Percentiles rank a stretch among this genome's conserved stretches.
Evolutionary conservation across 139 green algal genomes (phyloP).

Genomic region (Parachlorella kessleri): DNA sequence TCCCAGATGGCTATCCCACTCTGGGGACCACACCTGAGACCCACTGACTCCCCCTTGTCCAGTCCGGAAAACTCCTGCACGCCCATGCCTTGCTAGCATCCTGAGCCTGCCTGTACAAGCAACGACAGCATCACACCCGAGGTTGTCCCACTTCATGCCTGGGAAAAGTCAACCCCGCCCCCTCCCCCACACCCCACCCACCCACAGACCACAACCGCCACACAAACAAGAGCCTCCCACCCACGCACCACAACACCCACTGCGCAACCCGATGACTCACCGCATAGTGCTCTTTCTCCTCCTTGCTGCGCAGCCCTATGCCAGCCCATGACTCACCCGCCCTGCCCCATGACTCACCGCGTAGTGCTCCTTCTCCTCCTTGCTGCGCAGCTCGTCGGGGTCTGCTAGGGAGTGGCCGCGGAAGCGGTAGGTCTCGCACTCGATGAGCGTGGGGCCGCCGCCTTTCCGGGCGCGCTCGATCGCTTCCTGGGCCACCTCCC

Average conservation of each 20-base stretch:
- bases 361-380: constrained; percentile 93
- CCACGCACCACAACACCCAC: not conserved
- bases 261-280: constrained; percentile 19
- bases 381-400: constrained; percentile 94
- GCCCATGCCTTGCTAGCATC: too few relatives aligned
- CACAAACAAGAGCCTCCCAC: too few relatives aligned
- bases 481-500: constrained; percentile 85
- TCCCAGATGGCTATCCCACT: too few relatives aligned
- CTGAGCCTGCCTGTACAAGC: too few relatives aligned
- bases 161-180: not conserved
- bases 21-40: too few relatives aligned
- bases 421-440: constrained; percentile 98
- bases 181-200: not conserved
- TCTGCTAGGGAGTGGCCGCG: constrained; percentile 96
- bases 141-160: too few relatives aligned
- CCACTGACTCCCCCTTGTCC: too few relatives aligned
- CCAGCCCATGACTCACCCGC: not conserved
- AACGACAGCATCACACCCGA: too few relatives aligned
- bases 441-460: constrained; percentile 96
- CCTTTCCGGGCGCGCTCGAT: constrained; percentile 87
- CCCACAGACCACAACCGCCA: not conserved
- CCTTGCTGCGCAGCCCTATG: constrained; percentile 84
- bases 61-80: too few relatives aligned
- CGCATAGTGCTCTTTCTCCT: constrained; percentile 89
- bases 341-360: constrained; percentile 30